A percentile compares a stretch with the other conserved stretches of the same genome.
Conservation (phyloP, 148 eudicot genomes). For the Tetragonia tetragonoides region DNA sequence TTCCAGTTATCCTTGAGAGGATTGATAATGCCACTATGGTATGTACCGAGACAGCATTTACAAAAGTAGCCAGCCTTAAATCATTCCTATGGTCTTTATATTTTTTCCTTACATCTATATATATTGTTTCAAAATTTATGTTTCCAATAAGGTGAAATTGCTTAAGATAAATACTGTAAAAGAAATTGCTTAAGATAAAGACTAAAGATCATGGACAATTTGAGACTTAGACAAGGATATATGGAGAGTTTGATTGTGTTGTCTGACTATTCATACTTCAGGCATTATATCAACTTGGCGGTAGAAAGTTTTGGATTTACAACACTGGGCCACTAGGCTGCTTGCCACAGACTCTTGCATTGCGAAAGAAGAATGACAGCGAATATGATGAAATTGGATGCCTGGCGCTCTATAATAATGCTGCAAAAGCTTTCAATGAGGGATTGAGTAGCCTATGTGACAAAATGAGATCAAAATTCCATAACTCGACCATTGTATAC, state of each 20-base stretch:
- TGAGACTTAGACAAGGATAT: no score
- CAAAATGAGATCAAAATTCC: slow-evolving; percentile 28
- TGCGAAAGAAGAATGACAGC: slow-evolving; percentile 23
- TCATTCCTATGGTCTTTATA: no score
- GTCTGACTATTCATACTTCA: slow-evolving; percentile 3
- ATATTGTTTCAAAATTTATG: no score
- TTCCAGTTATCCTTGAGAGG: slow-evolving; percentile 25
- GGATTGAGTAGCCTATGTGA: slow-evolving; percentile 27
- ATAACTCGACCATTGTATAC: slow-evolving; percentile 31
- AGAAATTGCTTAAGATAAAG: no score
- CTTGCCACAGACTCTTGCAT: slow-evolving; percentile 43
- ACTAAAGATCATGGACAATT: no score
- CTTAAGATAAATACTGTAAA: no score
- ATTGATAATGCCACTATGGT: slow-evolving; percentile 32
- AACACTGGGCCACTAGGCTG: slow-evolving; percentile 44
- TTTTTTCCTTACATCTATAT: no score
- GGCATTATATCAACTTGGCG: slow-evolving; percentile 34
- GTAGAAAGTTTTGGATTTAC: slow-evolving; percentile 40
- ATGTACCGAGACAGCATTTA: not conserved
- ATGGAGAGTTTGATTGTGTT: no score
- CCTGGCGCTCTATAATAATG: slow-evolving; percentile 33
- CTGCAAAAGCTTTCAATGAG: slow-evolving; percentile 37
- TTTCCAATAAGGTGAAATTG: no score
- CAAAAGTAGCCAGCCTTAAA: no score
- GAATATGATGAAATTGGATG: slow-evolving; percentile 45